These are phyloP conservation scores for Lophiotrema nucula DNA, from an alignment of 495 filamentous ascomycete species.

Conservation along the genomic window DNA sequence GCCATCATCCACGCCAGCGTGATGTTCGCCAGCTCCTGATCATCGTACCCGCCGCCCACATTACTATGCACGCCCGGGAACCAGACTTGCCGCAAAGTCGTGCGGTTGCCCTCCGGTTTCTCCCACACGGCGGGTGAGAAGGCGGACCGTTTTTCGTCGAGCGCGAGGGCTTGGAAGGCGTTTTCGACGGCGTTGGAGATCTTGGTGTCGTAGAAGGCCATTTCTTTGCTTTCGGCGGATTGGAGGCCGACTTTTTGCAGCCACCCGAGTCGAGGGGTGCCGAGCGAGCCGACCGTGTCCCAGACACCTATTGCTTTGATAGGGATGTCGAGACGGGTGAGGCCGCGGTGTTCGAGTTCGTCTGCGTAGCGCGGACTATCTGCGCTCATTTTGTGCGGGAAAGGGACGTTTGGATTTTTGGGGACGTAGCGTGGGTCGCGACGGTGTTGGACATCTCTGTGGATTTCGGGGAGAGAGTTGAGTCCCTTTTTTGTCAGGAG, in stretches of 20 bases:
- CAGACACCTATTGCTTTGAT: constrained; percentile 45
- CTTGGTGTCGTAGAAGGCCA: constrained; percentile 60
- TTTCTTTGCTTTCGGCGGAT: constrained; percentile 48
- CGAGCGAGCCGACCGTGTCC: constrained; percentile 43
- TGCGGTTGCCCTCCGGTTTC: constrained; percentile 43
- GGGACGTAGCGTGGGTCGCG: constrained; percentile 53
- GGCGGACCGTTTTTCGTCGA: constrained; percentile 64
- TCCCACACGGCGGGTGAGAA: constrained; percentile 69
- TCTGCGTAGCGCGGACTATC: constrained; percentile 40
- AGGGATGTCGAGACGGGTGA: constrained; percentile 38
- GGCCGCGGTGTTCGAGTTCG: constrained; percentile 39
- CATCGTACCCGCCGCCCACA: constrained; percentile 60
- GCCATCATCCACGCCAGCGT: constrained; percentile 73
- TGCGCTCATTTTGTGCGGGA: constrained; percentile 56
- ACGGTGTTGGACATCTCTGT: constrained; percentile 61
- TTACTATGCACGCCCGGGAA: constrained; percentile 70
- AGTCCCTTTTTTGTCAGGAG: constrained; percentile 64
- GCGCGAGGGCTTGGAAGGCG: constrained; percentile 71
- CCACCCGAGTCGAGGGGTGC: constrained; percentile 35
- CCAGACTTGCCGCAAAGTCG: constrained; percentile 68
- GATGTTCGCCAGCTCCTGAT: constrained; percentile 63
- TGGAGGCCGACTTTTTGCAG: constrained; percentile 31
- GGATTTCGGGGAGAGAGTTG: constrained; percentile 63
- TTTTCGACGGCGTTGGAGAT: constrained; percentile 59
- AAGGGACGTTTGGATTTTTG: constrained; percentile 57